Evolutionary conservation across 805 yeast species (phyloP), one percentile per base, ranked within the genome.

Genomic region (Ogataea wickerhamii): DNA sequence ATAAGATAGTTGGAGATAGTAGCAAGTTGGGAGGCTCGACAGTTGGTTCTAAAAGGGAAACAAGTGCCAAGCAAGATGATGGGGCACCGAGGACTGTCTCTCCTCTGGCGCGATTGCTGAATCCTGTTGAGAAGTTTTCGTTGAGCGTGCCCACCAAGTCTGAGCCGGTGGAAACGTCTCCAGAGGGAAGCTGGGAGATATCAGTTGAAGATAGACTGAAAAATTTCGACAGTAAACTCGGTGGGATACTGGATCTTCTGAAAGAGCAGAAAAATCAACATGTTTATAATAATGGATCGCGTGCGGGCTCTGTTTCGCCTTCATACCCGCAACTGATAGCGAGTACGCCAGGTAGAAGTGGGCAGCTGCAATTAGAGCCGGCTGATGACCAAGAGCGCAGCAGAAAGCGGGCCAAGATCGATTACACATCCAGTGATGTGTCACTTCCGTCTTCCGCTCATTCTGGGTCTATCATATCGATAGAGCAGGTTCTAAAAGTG

Each of bases 161-260:
- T 10, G 14, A 18, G 20, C 22, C 6, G 22, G 6, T 16, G 13
- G 18, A 29, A 13, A 8, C 22, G 22, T 8, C 32, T 10, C 7
- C 11, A 7, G 40, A 32, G 16, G 36, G 32, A 17, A 32, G 38
- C 4, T 66, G 73, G 72, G 58, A 60, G 41, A 38, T 44, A 13
- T 44, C 63, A 0, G 70, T 68, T 18, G 74, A 70, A 31, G 52
- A 56, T 30, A 54, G 70, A 36, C 47, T 71, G 16, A 60, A 62
- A 22, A 58, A 61, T 6, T 64, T 71, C 43, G 73, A 66, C 28
- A 51, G 58, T 26, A 63, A 70, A 18, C 41, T 71, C 30, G 66
- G 63, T 4, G 59, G 58, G 8, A 67, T 71, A 28, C 43, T 70
- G 22, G 45, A 52, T 2, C 45, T 68, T 26, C 48, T 70, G 22